A percentile compares a stretch with the other conserved stretches of the same genome.
Evolutionary conservation across 1,284 basidiomycete species (phyloP).

Genomic region (Irpex sp.): DNA sequence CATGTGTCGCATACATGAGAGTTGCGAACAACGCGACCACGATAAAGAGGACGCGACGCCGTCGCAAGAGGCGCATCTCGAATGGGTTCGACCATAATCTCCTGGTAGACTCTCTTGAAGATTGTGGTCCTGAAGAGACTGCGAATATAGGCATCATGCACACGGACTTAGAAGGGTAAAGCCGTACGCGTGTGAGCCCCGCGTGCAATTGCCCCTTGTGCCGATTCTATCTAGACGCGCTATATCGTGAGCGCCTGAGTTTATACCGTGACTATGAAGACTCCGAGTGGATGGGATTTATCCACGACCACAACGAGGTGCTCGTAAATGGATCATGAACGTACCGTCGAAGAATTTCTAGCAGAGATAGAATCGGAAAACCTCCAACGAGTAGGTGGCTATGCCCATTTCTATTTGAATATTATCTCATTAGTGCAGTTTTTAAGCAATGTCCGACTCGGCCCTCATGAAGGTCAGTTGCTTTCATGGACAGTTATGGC

Average conservation of each 20-base stretch:
- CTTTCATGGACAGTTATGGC: neutral
- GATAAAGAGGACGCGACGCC: neutral
- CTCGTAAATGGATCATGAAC: conserved; percentile 3
- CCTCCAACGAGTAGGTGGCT: conserved; percentile 40
- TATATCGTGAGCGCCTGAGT: too few species aligned
- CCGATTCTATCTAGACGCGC: too few species aligned
- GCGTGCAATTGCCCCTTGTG: too few species aligned
- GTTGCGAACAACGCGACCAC: neutral
- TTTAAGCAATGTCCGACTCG: neutral
- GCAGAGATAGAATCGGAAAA: conserved; percentile 35
- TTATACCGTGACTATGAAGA: too few species aligned
- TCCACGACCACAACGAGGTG: neutral
- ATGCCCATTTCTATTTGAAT: neutral
- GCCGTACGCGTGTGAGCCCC: neutral
- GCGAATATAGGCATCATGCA: neutral
- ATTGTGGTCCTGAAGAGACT: neutral
- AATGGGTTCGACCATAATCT: neutral
- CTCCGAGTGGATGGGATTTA: too few species aligned
- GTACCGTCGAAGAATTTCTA: conserved; percentile 15
- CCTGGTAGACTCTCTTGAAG: neutral
- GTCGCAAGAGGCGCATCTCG: neutral
- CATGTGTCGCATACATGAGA: neutral
- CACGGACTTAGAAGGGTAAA: neutral
- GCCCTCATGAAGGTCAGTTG: conserved; percentile 2
- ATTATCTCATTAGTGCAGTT: conserved; percentile 2